These are phyloP conservation scores for Penicillium alfredii DNA, from an alignment of 495 filamentous ascomycete genomes.

Conservation along the genomic window DNA sequence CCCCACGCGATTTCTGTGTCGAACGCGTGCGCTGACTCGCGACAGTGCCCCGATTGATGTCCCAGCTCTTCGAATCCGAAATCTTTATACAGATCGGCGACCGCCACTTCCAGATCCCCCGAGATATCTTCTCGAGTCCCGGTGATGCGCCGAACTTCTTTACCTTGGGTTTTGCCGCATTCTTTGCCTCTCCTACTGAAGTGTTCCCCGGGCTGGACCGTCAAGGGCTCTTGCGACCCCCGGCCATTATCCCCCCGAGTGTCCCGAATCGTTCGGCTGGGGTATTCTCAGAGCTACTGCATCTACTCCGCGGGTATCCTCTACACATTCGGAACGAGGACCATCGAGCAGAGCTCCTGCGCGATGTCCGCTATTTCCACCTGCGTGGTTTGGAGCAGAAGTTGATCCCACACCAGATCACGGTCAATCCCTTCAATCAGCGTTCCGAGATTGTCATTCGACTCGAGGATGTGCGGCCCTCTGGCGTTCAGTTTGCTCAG, in stretches of 20 bases:
- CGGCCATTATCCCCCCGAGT: slow-evolving; percentile 73
- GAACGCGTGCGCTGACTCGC: slow-evolving; percentile 10
- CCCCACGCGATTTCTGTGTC: not conserved
- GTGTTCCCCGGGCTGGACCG: slow-evolving; percentile 83
- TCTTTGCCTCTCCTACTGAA: slow-evolving; percentile 73
- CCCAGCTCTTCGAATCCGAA: slow-evolving; percentile 88
- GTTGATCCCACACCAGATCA: slow-evolving; percentile 72
- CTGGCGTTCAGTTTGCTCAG: slow-evolving; percentile 60
- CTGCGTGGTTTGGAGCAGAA: slow-evolving; percentile 87
- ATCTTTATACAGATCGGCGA: slow-evolving; percentile 88
- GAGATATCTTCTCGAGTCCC: slow-evolving; percentile 76
- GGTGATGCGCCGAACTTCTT: slow-evolving; percentile 96
- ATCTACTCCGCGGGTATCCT: slow-evolving; percentile 82
- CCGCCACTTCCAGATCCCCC: slow-evolving; percentile 79
- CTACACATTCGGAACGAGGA: slow-evolving; percentile 68
- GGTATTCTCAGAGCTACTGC: slow-evolving; percentile 76
- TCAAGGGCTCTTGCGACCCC: slow-evolving; percentile 78
- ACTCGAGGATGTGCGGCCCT: slow-evolving; percentile 79
- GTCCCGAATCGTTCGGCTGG: slow-evolving; percentile 76
- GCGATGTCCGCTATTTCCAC: slow-evolving; percentile 89
- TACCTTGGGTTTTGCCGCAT: slow-evolving; percentile 82
- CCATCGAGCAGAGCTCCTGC: slow-evolving; percentile 72
- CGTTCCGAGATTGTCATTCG: slow-evolving; percentile 74
- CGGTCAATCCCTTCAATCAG: slow-evolving; percentile 62
- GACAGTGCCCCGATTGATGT: slow-evolving; percentile 78